Percentiles rank a stretch among this genome's conserved stretches.
phyloP scores from a whole-genome alignment of 2,329 filamentous ascomycete species.

The Alternaria incomplexa region DNA sequence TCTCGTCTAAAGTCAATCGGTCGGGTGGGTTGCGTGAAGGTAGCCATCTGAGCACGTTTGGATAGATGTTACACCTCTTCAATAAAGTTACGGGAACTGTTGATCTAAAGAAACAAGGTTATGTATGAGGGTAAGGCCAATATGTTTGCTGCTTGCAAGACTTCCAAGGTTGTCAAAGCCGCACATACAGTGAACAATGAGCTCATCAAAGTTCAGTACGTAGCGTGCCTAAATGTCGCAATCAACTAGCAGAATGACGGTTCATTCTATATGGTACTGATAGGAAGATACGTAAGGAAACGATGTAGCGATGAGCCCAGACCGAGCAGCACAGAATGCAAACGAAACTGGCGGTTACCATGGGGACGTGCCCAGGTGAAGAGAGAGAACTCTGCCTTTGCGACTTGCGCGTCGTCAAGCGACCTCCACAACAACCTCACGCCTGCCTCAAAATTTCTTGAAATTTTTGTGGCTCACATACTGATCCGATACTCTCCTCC shows the following conservation, averaged over 20 bases:
- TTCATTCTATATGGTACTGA: not conserved
- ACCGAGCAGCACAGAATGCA: not conserved
- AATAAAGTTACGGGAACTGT: not conserved
- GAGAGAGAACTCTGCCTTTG: not conserved
- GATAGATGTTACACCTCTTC: not conserved
- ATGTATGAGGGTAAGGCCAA: not conserved
- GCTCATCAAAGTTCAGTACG: not conserved
- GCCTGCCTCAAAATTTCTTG: not conserved
- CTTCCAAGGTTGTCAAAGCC: not conserved
- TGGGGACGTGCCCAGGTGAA: not conserved
- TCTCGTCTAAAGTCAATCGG: not conserved
- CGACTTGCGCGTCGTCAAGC: not conserved
- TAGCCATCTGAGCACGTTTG: not conserved
- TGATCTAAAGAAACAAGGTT: not conserved
- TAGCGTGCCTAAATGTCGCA: not conserved
- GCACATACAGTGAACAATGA: not conserved
- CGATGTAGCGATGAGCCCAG: not conserved
- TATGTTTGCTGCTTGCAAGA: not conserved
- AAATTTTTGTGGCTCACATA: not conserved
- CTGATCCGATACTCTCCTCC: not conserved
- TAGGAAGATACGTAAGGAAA: fast-evolving
- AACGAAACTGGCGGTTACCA: not conserved
- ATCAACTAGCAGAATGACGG: not conserved
- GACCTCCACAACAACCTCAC: not conserved
- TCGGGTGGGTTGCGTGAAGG: not conserved